A percentile compares a stretch with the other conserved stretches of the same genome.
phyloP scores from a whole-genome alignment of 257 asterid species.

The Plantago ovata region DNA sequence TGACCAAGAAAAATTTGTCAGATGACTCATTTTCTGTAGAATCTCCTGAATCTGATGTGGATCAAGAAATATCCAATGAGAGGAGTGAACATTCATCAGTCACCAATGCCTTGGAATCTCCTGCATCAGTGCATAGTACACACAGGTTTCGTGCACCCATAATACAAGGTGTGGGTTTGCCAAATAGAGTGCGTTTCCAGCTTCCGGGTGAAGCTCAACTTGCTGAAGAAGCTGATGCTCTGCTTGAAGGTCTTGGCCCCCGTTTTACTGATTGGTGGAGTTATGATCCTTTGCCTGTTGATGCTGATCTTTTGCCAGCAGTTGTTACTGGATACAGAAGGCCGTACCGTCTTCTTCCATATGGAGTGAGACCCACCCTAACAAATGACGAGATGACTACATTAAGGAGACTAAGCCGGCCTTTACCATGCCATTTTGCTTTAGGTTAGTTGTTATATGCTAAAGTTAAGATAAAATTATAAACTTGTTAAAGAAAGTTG shows the following conservation, averaged over 20 bases:
- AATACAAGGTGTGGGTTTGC: constrained; percentile 81
- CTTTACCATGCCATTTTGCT: constrained; percentile 91
- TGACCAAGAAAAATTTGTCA: constrained; percentile 25
- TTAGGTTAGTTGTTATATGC: constrained; percentile 53
- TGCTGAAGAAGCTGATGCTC: constrained; percentile 68
- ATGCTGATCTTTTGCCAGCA: constrained; percentile 95
- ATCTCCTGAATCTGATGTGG: constrained; percentile 32
- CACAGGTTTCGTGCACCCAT: constrained; percentile 40
- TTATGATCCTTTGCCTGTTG: constrained; percentile 82
- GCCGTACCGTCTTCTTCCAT: constrained; percentile 92
- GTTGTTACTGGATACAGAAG: constrained; percentile 73
- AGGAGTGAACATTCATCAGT: constrained; percentile 27
- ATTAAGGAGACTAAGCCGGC: constrained; percentile 84
- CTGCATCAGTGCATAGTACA: constrained; percentile 23
- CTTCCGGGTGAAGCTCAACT: constrained; percentile 89
- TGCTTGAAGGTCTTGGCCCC: constrained; percentile 94
- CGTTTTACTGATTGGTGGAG: constrained; percentile 99
- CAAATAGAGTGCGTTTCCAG: constrained; percentile 79
- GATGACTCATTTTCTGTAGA: constrained; percentile 34
- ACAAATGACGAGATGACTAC: constrained; percentile 93
- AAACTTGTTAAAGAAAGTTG: constrained; percentile 1
- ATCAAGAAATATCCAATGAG: constrained; percentile 26
- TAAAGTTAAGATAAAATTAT: background rate
- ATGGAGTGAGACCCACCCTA: constrained; percentile 74
- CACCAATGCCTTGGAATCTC: constrained; percentile 24